These are phyloP conservation scores for Teratosphaeria gauchensis DNA, from an alignment of 2,329 filamentous ascomycete species.

Conservation along the genomic window DNA sequence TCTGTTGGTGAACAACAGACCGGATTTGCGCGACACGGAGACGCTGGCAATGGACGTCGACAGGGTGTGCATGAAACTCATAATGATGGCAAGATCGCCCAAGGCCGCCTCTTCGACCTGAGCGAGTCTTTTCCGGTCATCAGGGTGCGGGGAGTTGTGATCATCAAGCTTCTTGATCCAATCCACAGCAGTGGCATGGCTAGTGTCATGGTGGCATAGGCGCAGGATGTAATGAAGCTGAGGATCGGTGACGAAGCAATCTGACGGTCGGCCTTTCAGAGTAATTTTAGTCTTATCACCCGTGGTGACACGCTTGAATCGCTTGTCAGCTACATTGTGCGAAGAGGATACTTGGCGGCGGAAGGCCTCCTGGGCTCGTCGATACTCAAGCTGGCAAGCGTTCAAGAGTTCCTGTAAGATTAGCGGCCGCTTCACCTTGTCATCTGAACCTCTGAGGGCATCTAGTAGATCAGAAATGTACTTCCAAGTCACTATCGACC, in stretches of 20 bases:
- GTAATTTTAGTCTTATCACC: not conserved
- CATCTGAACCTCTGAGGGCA: not conserved
- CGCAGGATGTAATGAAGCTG: not conserved
- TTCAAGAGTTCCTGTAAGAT: not conserved
- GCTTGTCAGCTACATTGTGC: not conserved
- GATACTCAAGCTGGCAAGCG: not conserved
- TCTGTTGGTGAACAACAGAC: not conserved
- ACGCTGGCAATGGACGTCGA: not conserved
- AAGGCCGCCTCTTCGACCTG: not conserved
- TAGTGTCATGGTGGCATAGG: conserved; percentile 3
- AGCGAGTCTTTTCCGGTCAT: conserved; percentile 6
- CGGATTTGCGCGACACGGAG: not conserved
- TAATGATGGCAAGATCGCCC: not conserved
- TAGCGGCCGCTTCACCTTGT: not conserved
- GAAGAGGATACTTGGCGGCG: not conserved
- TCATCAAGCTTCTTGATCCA: conserved; percentile 12
- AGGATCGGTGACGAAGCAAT: not conserved
- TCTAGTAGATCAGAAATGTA: not conserved
- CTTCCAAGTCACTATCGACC: not conserved
- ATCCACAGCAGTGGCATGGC: conserved; percentile 1
- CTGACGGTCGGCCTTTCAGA: not conserved
- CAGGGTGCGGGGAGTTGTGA: conserved; percentile 5
- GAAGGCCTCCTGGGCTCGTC: not conserved
- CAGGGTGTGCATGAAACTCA: not conserved
- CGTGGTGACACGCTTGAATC: not conserved